Percentiles rank a stretch among this genome's conserved stretches.
Conservation (phyloP, 495 filamentous ascomycete species). For the Cryomyces minteri region DNA sequence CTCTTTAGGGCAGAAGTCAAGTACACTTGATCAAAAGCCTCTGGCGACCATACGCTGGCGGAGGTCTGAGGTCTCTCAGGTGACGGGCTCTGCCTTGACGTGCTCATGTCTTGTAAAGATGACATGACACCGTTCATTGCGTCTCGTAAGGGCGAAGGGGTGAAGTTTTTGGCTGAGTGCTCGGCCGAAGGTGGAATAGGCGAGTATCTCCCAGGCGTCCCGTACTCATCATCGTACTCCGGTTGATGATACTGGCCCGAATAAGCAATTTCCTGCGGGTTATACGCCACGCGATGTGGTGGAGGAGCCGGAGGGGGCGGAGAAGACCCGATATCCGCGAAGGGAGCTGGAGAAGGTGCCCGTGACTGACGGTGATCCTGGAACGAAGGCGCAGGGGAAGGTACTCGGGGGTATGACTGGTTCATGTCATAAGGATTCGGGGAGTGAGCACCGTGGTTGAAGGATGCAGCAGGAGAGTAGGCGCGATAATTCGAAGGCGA, state of each 20-base stretch:
- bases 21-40: conserved; percentile 55
- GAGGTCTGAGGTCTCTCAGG: conserved; percentile 27
- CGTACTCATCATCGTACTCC: neutral
- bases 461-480: conserved; percentile 18
- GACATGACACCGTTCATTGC: conserved; percentile 99
- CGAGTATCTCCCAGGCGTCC: conserved; percentile 27
- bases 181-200: conserved; percentile 40
- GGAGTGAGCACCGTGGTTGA: conserved; percentile 1
- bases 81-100: conserved; percentile 27
- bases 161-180: conserved; percentile 33
- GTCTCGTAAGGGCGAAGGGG: conserved; percentile 76
- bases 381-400: conserved; percentile 8
- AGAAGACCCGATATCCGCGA: conserved; percentile 7
- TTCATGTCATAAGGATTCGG: too few species aligned
- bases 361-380: conserved; percentile 4
- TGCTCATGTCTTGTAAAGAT: conserved; percentile 75
- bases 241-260: conserved; percentile 7
- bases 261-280: conserved; percentile 13
- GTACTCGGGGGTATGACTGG: conserved; percentile 3
- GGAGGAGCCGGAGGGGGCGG: conserved; percentile 25
- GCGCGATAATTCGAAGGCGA: conserved; percentile 6
- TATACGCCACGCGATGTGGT: conserved; percentile 21
- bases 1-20: conserved; percentile 24
- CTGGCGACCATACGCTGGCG: conserved; percentile 77
- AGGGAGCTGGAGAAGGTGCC: conserved; percentile 17